Percentiles rank a stretch among this genome's conserved stretches.
These are phyloP conservation scores for Dactylonectria estremocensis DNA, from an alignment of 2,329 filamentous ascomycete species.

Conservation along the genomic window DNA sequence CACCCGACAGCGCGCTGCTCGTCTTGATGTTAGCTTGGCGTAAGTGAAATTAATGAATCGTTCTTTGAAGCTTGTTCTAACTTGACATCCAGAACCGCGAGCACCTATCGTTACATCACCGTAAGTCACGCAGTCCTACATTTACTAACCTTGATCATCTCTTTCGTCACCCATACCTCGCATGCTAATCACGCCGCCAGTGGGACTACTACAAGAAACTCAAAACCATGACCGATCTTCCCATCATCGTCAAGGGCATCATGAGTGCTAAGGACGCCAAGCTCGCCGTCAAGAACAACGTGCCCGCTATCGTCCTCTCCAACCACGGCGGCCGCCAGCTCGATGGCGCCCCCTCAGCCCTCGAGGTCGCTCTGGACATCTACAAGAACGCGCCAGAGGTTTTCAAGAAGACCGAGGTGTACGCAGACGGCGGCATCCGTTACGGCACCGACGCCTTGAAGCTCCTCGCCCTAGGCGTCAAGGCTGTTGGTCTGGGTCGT, in stretches of 20 bases:
- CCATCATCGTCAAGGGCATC: slow-evolving; percentile 56
- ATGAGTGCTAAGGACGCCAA: slow-evolving; percentile 53
- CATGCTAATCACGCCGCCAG: slow-evolving; percentile 22
- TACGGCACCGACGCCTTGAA: slow-evolving; percentile 57
- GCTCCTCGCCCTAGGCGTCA: slow-evolving; percentile 56
- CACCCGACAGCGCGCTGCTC: slow-evolving; percentile 55
- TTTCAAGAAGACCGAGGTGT: slow-evolving; percentile 53
- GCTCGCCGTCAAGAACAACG: slow-evolving; percentile 45
- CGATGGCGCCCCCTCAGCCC: slow-evolving; percentile 52
- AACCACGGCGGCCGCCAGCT: slow-evolving; percentile 58
- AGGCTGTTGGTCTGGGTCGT: slow-evolving; percentile 61
- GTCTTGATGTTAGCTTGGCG: slow-evolving; percentile 53
- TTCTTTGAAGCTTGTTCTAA: not conserved
- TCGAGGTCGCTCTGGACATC: slow-evolving; percentile 55
- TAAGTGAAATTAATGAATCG: slow-evolving; percentile 29
- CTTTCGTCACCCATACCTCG: not conserved
- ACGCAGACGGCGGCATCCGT: slow-evolving; percentile 57
- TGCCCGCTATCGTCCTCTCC: slow-evolving; percentile 52
- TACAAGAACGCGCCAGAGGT: slow-evolving; percentile 51
- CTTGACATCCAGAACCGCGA: not conserved
- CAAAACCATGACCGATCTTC: slow-evolving; percentile 50
- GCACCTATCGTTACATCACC: slow-evolving; percentile 42
- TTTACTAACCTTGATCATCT: slow-evolving; percentile 18
- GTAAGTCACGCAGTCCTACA: not conserved
- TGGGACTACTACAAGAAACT: slow-evolving; percentile 54